Conservation (phyloP, 148 eudicot genomes). For the Rhododendron molle region DNA sequence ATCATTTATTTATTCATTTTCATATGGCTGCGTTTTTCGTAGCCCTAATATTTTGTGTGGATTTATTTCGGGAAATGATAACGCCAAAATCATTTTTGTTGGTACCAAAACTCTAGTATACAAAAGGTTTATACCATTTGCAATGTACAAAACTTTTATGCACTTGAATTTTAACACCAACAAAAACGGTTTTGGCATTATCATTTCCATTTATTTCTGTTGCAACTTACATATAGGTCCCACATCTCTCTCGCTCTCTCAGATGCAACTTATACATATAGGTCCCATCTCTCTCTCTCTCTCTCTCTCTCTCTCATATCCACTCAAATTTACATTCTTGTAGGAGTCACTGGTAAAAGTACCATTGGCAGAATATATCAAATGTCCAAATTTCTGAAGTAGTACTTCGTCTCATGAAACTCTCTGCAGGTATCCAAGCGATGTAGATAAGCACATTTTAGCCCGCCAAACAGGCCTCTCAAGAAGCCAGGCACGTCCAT, state of each 20-base stretch:
- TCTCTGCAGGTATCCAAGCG: constrained; percentile 90
- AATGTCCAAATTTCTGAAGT: background rate
- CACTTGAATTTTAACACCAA: too few species aligned
- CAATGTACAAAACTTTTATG: too few species aligned
- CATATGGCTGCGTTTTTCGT: background rate
- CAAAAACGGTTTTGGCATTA: too few species aligned
- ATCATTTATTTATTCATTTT: constrained; percentile 6
- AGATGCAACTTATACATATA: constrained; percentile 15
- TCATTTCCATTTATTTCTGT: constrained; percentile 31
- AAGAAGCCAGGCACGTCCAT: constrained; percentile 78
- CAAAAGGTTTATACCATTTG: too few species aligned
- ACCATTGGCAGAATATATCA: background rate
- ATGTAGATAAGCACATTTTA: constrained; percentile 93
- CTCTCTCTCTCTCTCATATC: background rate
- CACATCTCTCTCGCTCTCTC: constrained; percentile 15
- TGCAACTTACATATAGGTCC: constrained; percentile 25
- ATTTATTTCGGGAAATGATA: too few species aligned
- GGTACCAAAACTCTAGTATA: too few species aligned
- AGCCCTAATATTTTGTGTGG: constrained; percentile 27
- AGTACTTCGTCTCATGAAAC: constrained; percentile 2
- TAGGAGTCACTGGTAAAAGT: background rate
- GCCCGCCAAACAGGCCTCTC: constrained; percentile 96
- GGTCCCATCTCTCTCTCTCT: constrained; percentile 25
- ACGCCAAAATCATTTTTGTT: too few species aligned
- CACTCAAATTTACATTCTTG: background rate